Evolutionary conservation across 352 stramenopile species (phyloP), one percentile per base, ranked within the genome.

Genomic region (Halophytophthora polymorphica): DNA sequence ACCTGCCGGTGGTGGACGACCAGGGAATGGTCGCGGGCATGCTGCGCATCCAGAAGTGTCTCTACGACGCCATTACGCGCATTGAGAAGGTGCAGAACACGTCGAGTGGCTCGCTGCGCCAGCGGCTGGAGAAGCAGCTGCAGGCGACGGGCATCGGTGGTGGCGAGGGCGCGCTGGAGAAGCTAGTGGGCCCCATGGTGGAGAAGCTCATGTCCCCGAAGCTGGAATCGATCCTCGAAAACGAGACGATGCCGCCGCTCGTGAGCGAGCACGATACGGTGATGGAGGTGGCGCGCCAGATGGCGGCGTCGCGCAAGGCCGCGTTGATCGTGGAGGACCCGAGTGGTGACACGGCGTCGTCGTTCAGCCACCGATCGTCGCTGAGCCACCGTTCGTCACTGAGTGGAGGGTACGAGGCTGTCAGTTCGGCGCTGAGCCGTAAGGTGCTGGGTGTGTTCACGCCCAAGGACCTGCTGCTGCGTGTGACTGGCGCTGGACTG

Each of bases 11-110:
- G 1, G 88, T 98, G 1, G 85, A 95, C 50, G 66, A 75, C 22
- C 78, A 88, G 22, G 82, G 84, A 10, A 92, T 89, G 60, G 93
- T 99, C 8, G 88, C 95, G 8, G 97, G 97, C 34, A 89, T 99
- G 73, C 78, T 99, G 31, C 95, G 98, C 44, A 99, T 99, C 62
- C 95, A 98, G 33, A 99, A 99, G 66, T 99, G 97, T 56, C 63
- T 99, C 53, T 98, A 99, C 77, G 96, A 99, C 64, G 96, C 96
- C 2, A 99, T 99, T 61, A 92, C 79, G 15, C 96, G 97, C 38
- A 80, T 99, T 6, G 97, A 99, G 58, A 97, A 92, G 55, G 84
- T 84, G 3, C 79, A 84, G 62, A 73, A 89, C 29, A 74, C 76
- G 7, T 89, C 82, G 6, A 93, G 80, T 35, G 79, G 80, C 0